Conservation (phyloP, 345 rosid genomes). For the Limnanthes douglasii region DNA sequence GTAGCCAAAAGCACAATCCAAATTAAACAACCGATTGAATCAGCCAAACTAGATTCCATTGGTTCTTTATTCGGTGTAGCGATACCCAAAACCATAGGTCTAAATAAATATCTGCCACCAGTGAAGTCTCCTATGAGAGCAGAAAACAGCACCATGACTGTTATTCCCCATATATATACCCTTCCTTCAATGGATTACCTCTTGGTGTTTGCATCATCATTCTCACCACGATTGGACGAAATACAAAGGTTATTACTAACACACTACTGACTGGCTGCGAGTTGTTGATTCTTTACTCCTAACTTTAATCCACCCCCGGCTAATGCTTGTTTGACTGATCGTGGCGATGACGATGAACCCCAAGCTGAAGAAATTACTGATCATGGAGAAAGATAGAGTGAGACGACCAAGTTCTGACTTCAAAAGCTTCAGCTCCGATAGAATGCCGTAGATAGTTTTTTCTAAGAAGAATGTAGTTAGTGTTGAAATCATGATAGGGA, state of each 20-base stretch:
- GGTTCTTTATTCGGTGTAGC: slow-evolving; percentile 19
- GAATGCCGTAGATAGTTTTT: slow-evolving; percentile 9
- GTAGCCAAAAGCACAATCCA: slow-evolving; percentile 23
- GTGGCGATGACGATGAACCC: not conserved
- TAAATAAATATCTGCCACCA: slow-evolving; percentile 15
- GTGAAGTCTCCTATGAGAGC: slow-evolving; percentile 13
- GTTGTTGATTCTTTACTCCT: not conserved
- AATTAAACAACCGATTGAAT: slow-evolving; percentile 17
- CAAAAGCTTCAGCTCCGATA: slow-evolving; percentile 24
- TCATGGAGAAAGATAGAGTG: slow-evolving; percentile 30
- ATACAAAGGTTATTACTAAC: slow-evolving; percentile 4
- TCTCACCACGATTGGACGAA: slow-evolving; percentile 25
- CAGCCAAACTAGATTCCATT: slow-evolving; percentile 16
- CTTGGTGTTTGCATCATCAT: slow-evolving; percentile 25
- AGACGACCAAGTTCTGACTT: slow-evolving; percentile 35
- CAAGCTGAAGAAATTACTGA: slow-evolving; percentile 15
- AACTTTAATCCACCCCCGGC: not conserved
- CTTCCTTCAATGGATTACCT: slow-evolving; percentile 20
- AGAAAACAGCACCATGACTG: slow-evolving; percentile 11
- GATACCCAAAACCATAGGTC: slow-evolving; percentile 21
- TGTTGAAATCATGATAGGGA: slow-evolving; percentile 11
- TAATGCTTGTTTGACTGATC: not conserved
- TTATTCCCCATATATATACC: slow-evolving; percentile 7
- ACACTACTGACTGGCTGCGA: not conserved
- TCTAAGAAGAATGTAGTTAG: slow-evolving; percentile 5